phyloP scores from a whole-genome alignment of 352 stramenopile species.

The Pythium periplocum region DNA sequence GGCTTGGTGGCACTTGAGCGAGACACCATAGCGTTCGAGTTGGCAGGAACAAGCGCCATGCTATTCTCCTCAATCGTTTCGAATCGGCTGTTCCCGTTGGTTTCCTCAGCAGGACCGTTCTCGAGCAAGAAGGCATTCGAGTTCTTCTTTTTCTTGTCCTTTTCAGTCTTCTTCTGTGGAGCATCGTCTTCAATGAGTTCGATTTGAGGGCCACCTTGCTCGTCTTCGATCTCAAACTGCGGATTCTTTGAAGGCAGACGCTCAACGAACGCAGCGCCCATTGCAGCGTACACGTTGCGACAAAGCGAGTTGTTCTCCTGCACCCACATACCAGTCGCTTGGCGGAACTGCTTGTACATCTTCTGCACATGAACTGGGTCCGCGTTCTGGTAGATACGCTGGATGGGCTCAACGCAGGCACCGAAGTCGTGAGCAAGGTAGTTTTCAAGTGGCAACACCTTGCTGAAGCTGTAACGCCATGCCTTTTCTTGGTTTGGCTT shows the following conservation, averaged over 20 bases:
- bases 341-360: conserved; percentile 84
- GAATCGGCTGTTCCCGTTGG: background rate
- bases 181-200: conserved; percentile 15
- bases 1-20: background rate
- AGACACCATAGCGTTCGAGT: conserved; percentile 10
- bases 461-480: conserved; percentile 83
- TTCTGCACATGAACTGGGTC: conserved; percentile 79
- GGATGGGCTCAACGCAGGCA: conserved; percentile 77
- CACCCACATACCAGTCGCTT: conserved; percentile 80
- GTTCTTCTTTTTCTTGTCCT: conserved; percentile 10
- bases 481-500: conserved; percentile 84
- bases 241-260: conserved; percentile 9
- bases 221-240: conserved; percentile 1
- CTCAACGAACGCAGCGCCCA: conserved; percentile 66
- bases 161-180: conserved; percentile 2
- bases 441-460: conserved; percentile 75
- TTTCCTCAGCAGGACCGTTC: conserved; percentile 8
- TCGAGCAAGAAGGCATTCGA: conserved; percentile 14
- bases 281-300: conserved; percentile 59
- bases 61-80: conserved; percentile 4
- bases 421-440: conserved; percentile 83
- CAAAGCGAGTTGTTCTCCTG: conserved; percentile 83
- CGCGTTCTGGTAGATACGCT: conserved; percentile 82
- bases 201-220: conserved; percentile 16
- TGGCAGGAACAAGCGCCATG: conserved; percentile 13